Evolutionary conservation across 768 basidiomycete genomes (phyloP), one percentile per base, ranked within the genome.

Genomic region (Mycena galericulata): DNA sequence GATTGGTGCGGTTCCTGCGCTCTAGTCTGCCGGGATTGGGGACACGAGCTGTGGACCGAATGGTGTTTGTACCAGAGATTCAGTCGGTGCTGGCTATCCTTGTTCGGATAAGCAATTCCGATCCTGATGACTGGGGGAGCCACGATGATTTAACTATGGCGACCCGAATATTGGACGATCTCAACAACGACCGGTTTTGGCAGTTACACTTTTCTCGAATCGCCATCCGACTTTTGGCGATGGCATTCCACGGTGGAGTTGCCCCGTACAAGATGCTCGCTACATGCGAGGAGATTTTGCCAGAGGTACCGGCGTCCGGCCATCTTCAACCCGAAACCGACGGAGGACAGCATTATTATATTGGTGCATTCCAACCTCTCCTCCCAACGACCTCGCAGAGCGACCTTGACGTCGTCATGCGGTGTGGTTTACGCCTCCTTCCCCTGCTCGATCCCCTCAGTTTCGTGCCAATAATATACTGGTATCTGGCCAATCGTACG

Each of bases 391-490:
- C 12, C 17, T 24, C 58, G 26, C 65, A 53, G 12, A 67, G 36
- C 14, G 66, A 67, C 38, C 51, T 67, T 20, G 59, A 67, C 22
- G 29, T 32, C 10, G 27, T 67, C 10, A 62, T 67, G 45, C 53
- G 45, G 24, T 61, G 59, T 27, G 40, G 9, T 8, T 17, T 67
- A 17, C 66, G 66, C 8, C 59, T 67, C 3, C 53, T 67, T 18
- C 53, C 66, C 3, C 45, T 62, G 0, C 41, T 67, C 15, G 38
- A 32, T 4, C 45, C 43, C 9, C 32, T 1, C 0, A 20, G 5
- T 3, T 32, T 62, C 22, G 17, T 67, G 3, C 66, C 53, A n/a
- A 56, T 24, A 6, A 40, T 67, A 15, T 14, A 61, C n/a, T 62
- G 59, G 59, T 67, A 67, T 32, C n/a, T 62, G 3, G n/a, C 59